Evolutionary conservation across 2,329 filamentous ascomycete genomes (phyloP), one percentile per base, ranked within the genome.

Genomic region (Polytolypa hystricis): DNA sequence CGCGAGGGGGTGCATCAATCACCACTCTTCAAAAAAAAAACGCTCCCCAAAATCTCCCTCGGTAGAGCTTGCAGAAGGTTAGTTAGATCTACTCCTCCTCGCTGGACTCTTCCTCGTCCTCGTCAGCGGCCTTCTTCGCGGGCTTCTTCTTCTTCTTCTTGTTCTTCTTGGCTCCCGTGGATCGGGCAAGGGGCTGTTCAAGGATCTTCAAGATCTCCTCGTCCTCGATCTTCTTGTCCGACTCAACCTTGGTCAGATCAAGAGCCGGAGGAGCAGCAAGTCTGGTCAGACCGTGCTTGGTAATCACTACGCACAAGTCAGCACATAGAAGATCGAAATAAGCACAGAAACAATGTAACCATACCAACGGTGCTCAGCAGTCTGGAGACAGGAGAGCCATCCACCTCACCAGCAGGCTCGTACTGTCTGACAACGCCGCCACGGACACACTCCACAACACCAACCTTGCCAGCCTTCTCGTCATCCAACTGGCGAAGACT

Each of bases 191-290:
- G 20, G 89, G 89, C 62, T 84, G 83, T 66, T 91, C 86, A 35
- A 98, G 74, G 47, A 96, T 89, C 72, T 91, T 84, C 51, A 96
- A 77, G 48, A 98, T 73, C 67, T 96, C 89, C 68, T 93, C 85
- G 47, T 96, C 89, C 48, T 79, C 81, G 55, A 98, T 94, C 75
- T 95, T 95, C 77, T 96, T 96, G 63, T 96, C 87, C 21, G 84
- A 81, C 74, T 94, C 81, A 71, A 81, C 77, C 69, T 87, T 86
- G 57, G 72, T 74, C 43, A 91, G 60, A 56, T 96, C 85, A 45
- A 81, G 71, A 15, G 79, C 61, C 43, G 83, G 77, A 21, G 91
- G 80, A 17, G 74, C 79, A 52, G 84, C 79, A 40, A 98, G 69
- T 66, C 84, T 84, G 56, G 82, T 85, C 54, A 98, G 70, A 49